A percentile compares a stretch with the other conserved stretches of the same genome.
phyloP scores from a whole-genome alignment of 2,329 filamentous ascomycete genomes.

The Paecilomyces niveus region DNA sequence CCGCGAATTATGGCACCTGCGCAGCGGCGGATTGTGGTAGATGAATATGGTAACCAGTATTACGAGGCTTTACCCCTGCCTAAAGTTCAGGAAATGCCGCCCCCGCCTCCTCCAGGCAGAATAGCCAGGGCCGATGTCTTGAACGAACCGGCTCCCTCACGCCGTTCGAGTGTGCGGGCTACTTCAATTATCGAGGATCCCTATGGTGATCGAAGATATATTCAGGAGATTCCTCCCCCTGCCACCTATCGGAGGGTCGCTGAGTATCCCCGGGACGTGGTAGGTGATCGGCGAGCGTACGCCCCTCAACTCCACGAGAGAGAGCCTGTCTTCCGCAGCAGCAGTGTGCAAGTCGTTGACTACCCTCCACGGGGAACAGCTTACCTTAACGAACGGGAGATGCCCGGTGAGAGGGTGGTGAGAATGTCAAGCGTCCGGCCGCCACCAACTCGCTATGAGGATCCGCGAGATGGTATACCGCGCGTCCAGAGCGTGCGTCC shows the following conservation, averaged over 20 bases:
- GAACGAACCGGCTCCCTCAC: slow-evolving; percentile 22
- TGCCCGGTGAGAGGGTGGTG: slow-evolving; percentile 50
- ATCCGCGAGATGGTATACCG: slow-evolving; percentile 30
- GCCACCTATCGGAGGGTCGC: slow-evolving; percentile 33
- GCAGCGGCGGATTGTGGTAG: slow-evolving; percentile 65
- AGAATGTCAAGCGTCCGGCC: slow-evolving; percentile 56
- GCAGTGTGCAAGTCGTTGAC: slow-evolving; percentile 36
- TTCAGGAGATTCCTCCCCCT: slow-evolving; percentile 39
- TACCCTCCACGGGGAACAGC: slow-evolving; percentile 29
- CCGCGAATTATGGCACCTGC: slow-evolving; percentile 46
- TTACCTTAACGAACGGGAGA: slow-evolving; percentile 59
- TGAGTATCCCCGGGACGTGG: slow-evolving; percentile 26
- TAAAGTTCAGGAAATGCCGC: slow-evolving; percentile 25
- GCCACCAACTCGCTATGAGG: slow-evolving; percentile 37
- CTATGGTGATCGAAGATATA: slow-evolving; percentile 32
- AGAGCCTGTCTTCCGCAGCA: slow-evolving; percentile 27
- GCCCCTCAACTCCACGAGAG: slow-evolving; percentile 25
- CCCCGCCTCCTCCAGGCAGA: slow-evolving; percentile 22
- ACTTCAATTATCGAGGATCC: slow-evolving; percentile 37
- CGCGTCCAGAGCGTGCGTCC: slow-evolving; percentile 38
- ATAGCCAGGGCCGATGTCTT: slow-evolving; percentile 26
- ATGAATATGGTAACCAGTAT: slow-evolving; percentile 78
- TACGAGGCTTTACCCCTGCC: slow-evolving; percentile 46
- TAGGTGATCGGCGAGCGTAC: slow-evolving; percentile 25
- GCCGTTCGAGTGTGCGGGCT: slow-evolving; percentile 29